Conservation (phyloP, 2,329 filamentous ascomycete species). For the Hirsutella minnesotensis region DNA sequence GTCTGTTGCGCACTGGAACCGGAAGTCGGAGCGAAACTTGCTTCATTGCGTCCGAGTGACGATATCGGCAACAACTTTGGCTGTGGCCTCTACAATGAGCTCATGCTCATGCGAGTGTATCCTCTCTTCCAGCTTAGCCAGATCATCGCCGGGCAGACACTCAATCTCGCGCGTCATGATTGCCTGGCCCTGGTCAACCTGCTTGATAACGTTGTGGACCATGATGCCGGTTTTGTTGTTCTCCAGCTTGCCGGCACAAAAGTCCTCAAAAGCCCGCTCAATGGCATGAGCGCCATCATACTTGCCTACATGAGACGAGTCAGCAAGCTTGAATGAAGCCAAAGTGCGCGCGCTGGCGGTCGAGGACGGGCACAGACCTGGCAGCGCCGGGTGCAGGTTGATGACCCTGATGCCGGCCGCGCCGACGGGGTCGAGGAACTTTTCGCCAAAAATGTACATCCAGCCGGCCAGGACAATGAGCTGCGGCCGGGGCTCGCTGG, state of each 20-base stretch:
- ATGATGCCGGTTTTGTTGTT: constrained; percentile 62
- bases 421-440: constrained; percentile 59
- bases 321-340: background rate
- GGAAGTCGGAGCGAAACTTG: too few species aligned
- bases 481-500: constrained; percentile 44
- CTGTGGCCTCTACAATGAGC: constrained; percentile 65
- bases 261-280: constrained; percentile 64
- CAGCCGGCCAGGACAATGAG: constrained; percentile 75
- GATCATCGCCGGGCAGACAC: constrained; percentile 45
- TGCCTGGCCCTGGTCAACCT: constrained; percentile 70
- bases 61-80: constrained; percentile 32
- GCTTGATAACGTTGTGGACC: constrained; percentile 72
- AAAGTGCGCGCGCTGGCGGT: background rate
- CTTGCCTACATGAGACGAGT: constrained; percentile 35
- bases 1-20: too few species aligned
- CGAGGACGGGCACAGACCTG: constrained; percentile 24
- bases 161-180: constrained; percentile 41
- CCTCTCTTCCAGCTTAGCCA: constrained; percentile 56
- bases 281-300: constrained; percentile 74
- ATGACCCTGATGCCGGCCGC: constrained; percentile 55
- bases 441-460: constrained; percentile 69
- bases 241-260: constrained; percentile 49
- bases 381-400: constrained; percentile 70
- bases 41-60: background rate
- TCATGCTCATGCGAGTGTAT: constrained; percentile 70